Evolutionary conservation across 139 green algal genomes (phyloP), one percentile per base, ranked within the genome.

Genomic region (Pseudopediastrum boryanum): DNA sequence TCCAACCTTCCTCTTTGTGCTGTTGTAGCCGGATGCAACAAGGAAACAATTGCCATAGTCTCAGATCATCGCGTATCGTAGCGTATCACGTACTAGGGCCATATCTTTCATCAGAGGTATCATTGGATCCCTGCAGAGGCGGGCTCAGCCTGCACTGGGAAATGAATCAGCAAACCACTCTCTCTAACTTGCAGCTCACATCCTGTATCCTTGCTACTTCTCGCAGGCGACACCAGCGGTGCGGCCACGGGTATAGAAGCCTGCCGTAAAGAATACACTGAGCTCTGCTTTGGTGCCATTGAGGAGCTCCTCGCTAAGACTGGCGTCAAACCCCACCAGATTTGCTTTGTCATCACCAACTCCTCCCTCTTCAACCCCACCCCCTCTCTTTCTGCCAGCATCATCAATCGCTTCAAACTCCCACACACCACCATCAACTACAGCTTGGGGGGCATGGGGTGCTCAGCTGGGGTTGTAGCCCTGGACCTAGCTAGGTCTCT

Each of bases 331-430:
- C 72, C 85, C 65, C 72, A 85, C 43, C 82, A 97, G 67, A 91
- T 99, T 27, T 92, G 93, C 84, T 94, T 99, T 65, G 81, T 99
- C 39, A 87, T 99, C 42, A 89, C 98, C 27, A 99, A 99, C 90
- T 98, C 94, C 91, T 91, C 76, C 39, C 87, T 99, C 39, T 99
- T 99, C 90, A 97, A 96, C 88, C 95, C 95, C 39, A 99, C 96
- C 0, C 95, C 95, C 61, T 96, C 89, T 21, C 87, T 99, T 27
- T 87, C 88, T 5, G 92, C 95, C 38, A 98, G 98, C 94, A 91
- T 99, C 48, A 92, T 99, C 70, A 97, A 97, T 84, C 82, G 93
- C 71, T 97, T 95, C 85, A 91, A 92, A 84, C 95, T 99, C 92
- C 87, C 89, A 38, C 89, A 78, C 77, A 94, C 93, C 87, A 89